These are phyloP conservation scores for Galerina sulciceps DNA, from an alignment of 768 basidiomycete genomes.

Conservation along the genomic window DNA sequence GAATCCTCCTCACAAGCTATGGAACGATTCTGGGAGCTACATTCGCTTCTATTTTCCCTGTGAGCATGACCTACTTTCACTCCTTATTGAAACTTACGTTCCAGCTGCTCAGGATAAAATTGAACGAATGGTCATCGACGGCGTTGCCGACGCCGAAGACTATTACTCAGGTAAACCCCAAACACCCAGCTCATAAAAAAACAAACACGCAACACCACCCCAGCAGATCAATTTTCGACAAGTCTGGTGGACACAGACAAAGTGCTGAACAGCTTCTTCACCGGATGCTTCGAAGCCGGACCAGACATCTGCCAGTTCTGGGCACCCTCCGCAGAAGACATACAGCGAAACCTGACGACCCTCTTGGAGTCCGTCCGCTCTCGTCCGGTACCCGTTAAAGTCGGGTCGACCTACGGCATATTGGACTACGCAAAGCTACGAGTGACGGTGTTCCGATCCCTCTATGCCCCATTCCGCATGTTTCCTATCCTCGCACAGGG, in stretches of 20 bases:
- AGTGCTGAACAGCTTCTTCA: slow-evolving; percentile 36
- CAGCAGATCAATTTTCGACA: slow-evolving; percentile 35
- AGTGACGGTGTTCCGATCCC: slow-evolving; percentile 28
- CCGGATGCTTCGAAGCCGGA: slow-evolving; percentile 40
- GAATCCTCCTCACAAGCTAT: slow-evolving; percentile 21
- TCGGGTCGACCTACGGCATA: slow-evolving; percentile 32
- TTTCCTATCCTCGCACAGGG: slow-evolving; percentile 38
- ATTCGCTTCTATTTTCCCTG: slow-evolving; percentile 40
- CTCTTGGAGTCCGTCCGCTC: slow-evolving; percentile 33
- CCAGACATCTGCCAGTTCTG: slow-evolving; percentile 40
- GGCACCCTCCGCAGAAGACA: slow-evolving; percentile 33
- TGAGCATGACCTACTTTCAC: slow-evolving; percentile 3
- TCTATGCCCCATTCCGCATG: slow-evolving; percentile 35
- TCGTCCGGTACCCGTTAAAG: slow-evolving; percentile 36
- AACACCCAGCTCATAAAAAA: neutral
- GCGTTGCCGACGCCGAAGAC: slow-evolving; percentile 40
- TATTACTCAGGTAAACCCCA: slow-evolving; percentile 38
- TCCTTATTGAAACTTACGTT: slow-evolving; percentile 28
- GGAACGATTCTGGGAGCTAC: slow-evolving; percentile 31
- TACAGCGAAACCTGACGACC: slow-evolving; percentile 35
- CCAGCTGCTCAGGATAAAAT: slow-evolving; percentile 33
- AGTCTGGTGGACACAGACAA: slow-evolving; percentile 43
- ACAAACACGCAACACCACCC: neutral
- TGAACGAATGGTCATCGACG: slow-evolving; percentile 42
- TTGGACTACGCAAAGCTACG: slow-evolving; percentile 37